Percentiles rank a stretch among this genome's conserved stretches.
These are phyloP conservation scores for Fusarium sp. DNA, from an alignment of 2,329 filamentous ascomycete genomes.

Conservation along the genomic window DNA sequence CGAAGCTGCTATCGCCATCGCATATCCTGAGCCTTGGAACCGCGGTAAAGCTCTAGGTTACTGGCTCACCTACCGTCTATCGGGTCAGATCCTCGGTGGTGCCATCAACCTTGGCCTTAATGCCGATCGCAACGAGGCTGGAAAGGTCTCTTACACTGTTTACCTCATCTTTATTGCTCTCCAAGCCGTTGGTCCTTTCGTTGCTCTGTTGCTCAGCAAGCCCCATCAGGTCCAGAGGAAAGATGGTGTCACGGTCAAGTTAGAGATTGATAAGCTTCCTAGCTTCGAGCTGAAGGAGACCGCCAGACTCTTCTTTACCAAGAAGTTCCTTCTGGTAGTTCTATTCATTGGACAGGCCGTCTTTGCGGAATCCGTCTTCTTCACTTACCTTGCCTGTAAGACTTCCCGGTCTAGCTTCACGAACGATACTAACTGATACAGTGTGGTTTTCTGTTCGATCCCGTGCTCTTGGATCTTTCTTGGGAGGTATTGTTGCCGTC, in stretches of 20 bases:
- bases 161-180: slow-evolving; percentile 76
- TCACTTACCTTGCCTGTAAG: slow-evolving; percentile 65
- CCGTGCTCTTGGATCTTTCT: slow-evolving; percentile 74
- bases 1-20: slow-evolving; percentile 76
- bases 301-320: slow-evolving; percentile 65
- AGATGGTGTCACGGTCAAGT: slow-evolving; percentile 69
- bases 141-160: slow-evolving; percentile 74
- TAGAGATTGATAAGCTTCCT: slow-evolving; percentile 65
- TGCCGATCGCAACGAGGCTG: slow-evolving; percentile 62
- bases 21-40: slow-evolving; percentile 76
- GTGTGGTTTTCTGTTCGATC: slow-evolving; percentile 77
- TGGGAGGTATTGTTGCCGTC: slow-evolving; percentile 74
- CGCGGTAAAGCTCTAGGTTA: slow-evolving; percentile 71
- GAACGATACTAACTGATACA: slow-evolving; percentile 17
- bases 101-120: slow-evolving; percentile 77
- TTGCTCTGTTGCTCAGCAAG: slow-evolving; percentile 68
- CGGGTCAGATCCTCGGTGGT: slow-evolving; percentile 75
- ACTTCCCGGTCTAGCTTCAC: fast-evolving
- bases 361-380: slow-evolving; percentile 76
- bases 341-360: slow-evolving; percentile 76
- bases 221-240: slow-evolving; percentile 71
- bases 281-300: slow-evolving; percentile 69
- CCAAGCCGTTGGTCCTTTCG: slow-evolving; percentile 72
- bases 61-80: slow-evolving; percentile 69
- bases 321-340: slow-evolving; percentile 70